Evolutionary conservation across 306 rosid species (phyloP).

Genomic region (Lupinus albus): DNA sequence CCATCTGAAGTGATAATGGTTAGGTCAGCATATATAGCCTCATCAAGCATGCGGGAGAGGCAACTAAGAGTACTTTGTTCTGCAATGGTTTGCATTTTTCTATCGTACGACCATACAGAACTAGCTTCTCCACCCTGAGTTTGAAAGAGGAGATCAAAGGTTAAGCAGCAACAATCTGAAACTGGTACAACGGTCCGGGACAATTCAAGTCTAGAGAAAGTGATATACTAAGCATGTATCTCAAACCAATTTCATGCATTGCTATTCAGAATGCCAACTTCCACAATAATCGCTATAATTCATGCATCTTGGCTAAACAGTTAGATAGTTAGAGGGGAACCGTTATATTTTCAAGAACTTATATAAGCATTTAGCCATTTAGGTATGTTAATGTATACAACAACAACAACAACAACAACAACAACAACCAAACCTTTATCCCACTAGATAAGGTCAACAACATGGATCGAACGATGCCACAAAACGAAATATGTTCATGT

Average conservation of each 20-base stretch:
- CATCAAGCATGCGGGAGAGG: conserved; percentile 86
- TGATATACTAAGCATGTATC: conserved; percentile 8
- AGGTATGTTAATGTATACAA: background rate
- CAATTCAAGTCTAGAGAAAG: conserved; percentile 12
- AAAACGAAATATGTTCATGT: background rate
- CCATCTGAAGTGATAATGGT: conserved; percentile 69
- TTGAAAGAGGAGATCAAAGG: conserved; percentile 27
- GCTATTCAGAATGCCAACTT: conserved; percentile 12
- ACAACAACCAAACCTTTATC: too few relatives aligned
- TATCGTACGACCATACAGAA: conserved; percentile 71
- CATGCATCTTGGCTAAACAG: conserved; percentile 7
- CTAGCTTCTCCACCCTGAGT: conserved; percentile 68
- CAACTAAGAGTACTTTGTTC: conserved; percentile 58
- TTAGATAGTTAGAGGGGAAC: conserved; percentile 8
- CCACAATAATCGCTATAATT: conserved; percentile 17
- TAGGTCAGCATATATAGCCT: conserved; percentile 73
- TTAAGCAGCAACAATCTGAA: conserved; percentile 1
- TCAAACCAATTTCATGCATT: conserved; percentile 23
- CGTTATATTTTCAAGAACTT: conserved; percentile 11
- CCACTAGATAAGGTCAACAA: too few relatives aligned
- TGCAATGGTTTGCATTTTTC: conserved; percentile 53
- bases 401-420: too few relatives aligned
- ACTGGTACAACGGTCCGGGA: background rate
- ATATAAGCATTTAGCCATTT: background rate
- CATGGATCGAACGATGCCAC: too few relatives aligned